Evolutionary conservation across 2,329 filamentous ascomycete species (phyloP).

Genomic region (Ampelomyces quisqualis): DNA sequence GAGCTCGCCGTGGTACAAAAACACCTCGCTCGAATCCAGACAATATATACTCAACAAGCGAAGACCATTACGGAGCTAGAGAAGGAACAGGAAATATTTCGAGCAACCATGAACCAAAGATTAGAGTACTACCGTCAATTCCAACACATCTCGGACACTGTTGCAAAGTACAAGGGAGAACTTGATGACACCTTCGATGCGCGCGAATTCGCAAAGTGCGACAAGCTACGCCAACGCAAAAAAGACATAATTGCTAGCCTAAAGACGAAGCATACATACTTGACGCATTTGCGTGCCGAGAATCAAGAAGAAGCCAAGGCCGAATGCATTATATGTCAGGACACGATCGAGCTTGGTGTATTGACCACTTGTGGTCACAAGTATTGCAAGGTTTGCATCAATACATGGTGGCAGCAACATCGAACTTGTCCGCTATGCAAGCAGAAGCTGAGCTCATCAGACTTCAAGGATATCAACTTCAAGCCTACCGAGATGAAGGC

Average conservation of each 20-base stretch:
- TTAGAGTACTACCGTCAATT: conserved; percentile 89
- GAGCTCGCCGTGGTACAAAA: conserved; percentile 67
- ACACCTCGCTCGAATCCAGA: conserved; percentile 62
- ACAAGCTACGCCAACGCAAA: conserved; percentile 54
- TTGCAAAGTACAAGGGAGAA: conserved; percentile 70
- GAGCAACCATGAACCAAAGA: conserved; percentile 76
- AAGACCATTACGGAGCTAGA: conserved; percentile 57
- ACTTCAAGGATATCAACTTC: conserved; percentile 82
- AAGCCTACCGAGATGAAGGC: conserved; percentile 73
- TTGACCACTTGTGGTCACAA: conserved; percentile 83
- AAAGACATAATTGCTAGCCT: conserved; percentile 61
- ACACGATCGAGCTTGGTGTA: conserved; percentile 72
- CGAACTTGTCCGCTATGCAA: conserved; percentile 86
- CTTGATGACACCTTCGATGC: conserved; percentile 59
- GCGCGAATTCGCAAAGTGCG: conserved; percentile 46
- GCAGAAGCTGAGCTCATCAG: conserved; percentile 60
- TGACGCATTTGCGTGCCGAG: conserved; percentile 63
- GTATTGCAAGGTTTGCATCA: conserved; percentile 84
- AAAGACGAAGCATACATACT: conserved; percentile 75
- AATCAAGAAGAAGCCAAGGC: conserved; percentile 57
- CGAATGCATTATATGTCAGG: conserved; percentile 84
- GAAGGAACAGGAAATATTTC: conserved; percentile 74
- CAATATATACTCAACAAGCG: conserved; percentile 53
- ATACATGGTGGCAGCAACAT: conserved; percentile 72
- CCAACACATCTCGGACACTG: conserved; percentile 86